These are phyloP conservation scores for Pharus latifolius DNA, from an alignment of 176 grass and related monocot genomes.

Conservation along the genomic window DNA sequence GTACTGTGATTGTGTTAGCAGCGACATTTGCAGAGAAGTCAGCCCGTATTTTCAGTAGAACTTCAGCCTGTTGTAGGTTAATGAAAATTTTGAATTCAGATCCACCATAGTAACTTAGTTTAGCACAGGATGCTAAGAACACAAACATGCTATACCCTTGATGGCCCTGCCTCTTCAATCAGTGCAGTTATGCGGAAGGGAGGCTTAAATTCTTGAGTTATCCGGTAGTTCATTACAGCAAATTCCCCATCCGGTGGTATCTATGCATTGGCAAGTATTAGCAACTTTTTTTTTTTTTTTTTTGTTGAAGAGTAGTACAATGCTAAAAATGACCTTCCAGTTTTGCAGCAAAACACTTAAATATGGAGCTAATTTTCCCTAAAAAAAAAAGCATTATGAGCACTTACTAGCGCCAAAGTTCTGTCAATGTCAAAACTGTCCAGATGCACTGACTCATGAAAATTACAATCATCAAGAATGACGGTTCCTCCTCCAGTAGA, in stretches of 20 bases:
- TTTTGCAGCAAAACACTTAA: constrained; percentile 4
- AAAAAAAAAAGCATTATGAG: constrained; percentile 2
- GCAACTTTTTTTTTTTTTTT: no score
- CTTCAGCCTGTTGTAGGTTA: constrained; percentile 59
- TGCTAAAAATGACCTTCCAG: not conserved
- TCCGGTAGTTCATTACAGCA: constrained; percentile 95
- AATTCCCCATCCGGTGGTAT: constrained; percentile 98
- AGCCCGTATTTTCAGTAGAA: constrained; percentile 87
- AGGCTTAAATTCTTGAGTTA: constrained; percentile 96
- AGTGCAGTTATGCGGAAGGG: constrained; percentile 75
- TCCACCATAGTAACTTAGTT: constrained; percentile 8
- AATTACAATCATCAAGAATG: constrained; percentile 96
- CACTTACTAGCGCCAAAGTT: constrained; percentile 77
- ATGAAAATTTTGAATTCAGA: not conserved
- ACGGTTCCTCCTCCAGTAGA: constrained; percentile 79
- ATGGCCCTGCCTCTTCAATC: constrained; percentile 92
- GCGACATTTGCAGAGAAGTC: constrained; percentile 87
- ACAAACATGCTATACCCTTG: constrained; percentile 48
- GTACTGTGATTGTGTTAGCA: constrained; percentile 84
- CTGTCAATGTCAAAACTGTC: constrained; percentile 95
- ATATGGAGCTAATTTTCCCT: no score
- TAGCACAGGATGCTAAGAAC: constrained; percentile 7
- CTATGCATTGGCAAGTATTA: constrained; percentile 31
- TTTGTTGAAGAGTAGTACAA: constrained; percentile 4
- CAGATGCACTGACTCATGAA: constrained; percentile 94